Base-by-base conservation (phyloP, 108 stramenopile genomes). In the Fragilariopsis cylindrus region DNA sequence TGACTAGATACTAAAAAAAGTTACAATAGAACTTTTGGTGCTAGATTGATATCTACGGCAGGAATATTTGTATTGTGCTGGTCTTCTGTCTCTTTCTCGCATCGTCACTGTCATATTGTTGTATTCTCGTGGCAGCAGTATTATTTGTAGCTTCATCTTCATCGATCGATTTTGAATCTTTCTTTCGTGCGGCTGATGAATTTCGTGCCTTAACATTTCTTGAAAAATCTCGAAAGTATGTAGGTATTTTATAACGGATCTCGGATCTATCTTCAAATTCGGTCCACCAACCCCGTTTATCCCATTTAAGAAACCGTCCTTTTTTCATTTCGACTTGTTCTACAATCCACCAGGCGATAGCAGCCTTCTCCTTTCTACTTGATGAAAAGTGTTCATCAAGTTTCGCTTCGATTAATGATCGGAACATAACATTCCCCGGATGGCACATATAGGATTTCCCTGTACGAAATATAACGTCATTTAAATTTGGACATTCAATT, bases 341-440 rank as follows among this genome's bases (percentile, higher is more conserved):
- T 41, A 68, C 67, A 52, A 68, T 52, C 15, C 3, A 48, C 67
- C 67, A 68, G 5, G 67, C 49, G 5, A 68, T 68, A 30, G 44
- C 30, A 8, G 67, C 49, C 48, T 68, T 68, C 44, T 48, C n/a
- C 6, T 50, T 63, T 44, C 62, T 42, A 6, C 48, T 68, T 3
- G 67, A 39, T 3, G 19, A 16, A 68, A 7, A 30, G 49, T 68
- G 67, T 52, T 68, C 67, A 21, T 68, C 49, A 4, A 68, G 8
- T 21, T 68, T 68, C 39, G 67, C 42, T 18, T 68, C 67, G 67
- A 68, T 68, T n/a, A 68, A 52, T n/a, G 39, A 41, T 8, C 67
- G 67, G 45, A 68, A 68, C 48, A 52, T 68, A 3, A 52, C 67
- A 52, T 68, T 68, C 21, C 67, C 67, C 16, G 67, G 67, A 16